These are phyloP conservation scores for Leccinum fibrillosum DNA, from an alignment of 768 basidiomycete genomes.

Conservation along the genomic window DNA sequence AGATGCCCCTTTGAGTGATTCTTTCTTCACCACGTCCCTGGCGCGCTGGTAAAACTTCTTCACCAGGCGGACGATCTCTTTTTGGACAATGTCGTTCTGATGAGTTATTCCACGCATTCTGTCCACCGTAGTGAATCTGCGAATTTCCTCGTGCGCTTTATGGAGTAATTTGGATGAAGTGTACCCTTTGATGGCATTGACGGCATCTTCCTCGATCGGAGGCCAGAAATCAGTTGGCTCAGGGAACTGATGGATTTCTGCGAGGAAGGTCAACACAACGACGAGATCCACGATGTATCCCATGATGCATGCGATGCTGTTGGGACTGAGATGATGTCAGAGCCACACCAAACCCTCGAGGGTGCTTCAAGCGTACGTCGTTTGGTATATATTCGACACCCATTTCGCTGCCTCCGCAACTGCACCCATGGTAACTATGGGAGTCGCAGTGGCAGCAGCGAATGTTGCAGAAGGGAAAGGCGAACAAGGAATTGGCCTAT, in stretches of 20 bases:
- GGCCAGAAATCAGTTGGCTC: neutral
- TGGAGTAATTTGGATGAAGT: neutral
- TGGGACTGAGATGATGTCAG: neutral
- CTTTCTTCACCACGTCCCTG: neutral
- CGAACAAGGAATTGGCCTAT: neutral
- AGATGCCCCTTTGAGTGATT: neutral
- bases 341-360: neutral
- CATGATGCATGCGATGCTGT: neutral
- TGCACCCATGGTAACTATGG: neutral
- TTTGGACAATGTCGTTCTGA: neutral
- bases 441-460: constrained; percentile 2
- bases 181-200: constrained; percentile 1
- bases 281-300: constrained; percentile 5
- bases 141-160: neutral
- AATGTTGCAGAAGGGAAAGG: neutral
- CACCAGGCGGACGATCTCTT: neutral
- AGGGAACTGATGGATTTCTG: neutral
- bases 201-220: constrained; percentile 3
- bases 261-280: neutral
- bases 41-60: neutral
- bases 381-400: constrained; percentile 2
- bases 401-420: constrained; percentile 4
- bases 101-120: neutral
- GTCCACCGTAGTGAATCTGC: neutral
- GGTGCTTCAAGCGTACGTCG: neutral